Evolutionary conservation across 75 land plant genomes (phyloP).

Genomic region (Pinus albicaulis): DNA sequence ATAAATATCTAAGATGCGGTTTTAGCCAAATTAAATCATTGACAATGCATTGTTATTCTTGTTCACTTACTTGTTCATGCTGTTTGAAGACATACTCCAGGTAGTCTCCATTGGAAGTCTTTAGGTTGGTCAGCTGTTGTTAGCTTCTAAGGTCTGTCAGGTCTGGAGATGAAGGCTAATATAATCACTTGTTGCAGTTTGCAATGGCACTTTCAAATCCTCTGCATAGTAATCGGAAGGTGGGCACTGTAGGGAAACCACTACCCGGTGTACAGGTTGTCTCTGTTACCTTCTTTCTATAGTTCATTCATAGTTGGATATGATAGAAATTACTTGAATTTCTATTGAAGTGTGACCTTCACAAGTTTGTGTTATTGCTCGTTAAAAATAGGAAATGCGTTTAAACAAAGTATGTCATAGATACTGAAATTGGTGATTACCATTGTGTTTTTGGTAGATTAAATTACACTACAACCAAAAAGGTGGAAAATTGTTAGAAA

Average conservation of each 20-base stretch:
- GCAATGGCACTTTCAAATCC: slow-evolving; percentile 98
- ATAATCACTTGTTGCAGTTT: slow-evolving; percentile 51
- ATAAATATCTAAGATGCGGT: too few species aligned
- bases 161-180: neutral
- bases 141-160: neutral
- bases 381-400: too few species aligned
- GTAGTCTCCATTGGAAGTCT: neutral
- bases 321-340: neutral
- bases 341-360: neutral
- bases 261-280: slow-evolving; percentile 88
- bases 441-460: too few species aligned
- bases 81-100: neutral
- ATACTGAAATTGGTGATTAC: too few species aligned
- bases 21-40: too few species aligned
- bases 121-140: neutral
- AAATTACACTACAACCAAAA: too few species aligned
- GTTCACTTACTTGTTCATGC: neutral
- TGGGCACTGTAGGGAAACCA: slow-evolving; percentile 93
- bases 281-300: neutral
- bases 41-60: neutral
- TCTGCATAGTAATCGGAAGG: slow-evolving; percentile 65
- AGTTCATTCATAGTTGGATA: neutral
- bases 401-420: too few species aligned
- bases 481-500: too few species aligned
- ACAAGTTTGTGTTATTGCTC: too few species aligned